Conservation (phyloP, 306 rosid species). For the Astragalus glycyphyllos region DNA sequence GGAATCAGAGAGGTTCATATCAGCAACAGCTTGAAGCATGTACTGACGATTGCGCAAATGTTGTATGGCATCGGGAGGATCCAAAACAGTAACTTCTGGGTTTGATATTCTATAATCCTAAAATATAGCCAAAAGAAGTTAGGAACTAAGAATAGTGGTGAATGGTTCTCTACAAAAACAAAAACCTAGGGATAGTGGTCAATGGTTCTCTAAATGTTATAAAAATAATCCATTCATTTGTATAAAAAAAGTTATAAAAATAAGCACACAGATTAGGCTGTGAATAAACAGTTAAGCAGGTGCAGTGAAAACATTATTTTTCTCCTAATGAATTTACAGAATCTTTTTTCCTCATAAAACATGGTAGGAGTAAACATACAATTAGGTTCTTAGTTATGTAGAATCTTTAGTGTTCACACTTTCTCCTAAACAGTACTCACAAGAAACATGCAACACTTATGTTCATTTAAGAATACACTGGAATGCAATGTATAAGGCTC, state of each 20-base stretch:
- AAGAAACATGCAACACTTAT: background rate
- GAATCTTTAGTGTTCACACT: conserved; percentile 24
- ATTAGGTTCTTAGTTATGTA: background rate
- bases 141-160: conserved; percentile 24
- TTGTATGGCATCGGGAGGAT: conserved; percentile 96
- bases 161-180: background rate
- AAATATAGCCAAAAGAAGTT: conserved; percentile 37
- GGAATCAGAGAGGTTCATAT: conserved; percentile 73
- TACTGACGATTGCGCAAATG: conserved; percentile 80
- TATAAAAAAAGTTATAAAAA: too few species aligned
- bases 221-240: too few species aligned
- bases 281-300: conserved; percentile 7
- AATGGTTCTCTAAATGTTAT: background rate
- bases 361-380: background rate
- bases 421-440: conserved; percentile 15
- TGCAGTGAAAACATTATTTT: conserved; percentile 27
- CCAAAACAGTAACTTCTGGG: conserved; percentile 92
- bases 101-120: conserved; percentile 84
- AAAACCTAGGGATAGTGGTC: background rate
- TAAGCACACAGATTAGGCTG: background rate
- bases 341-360: background rate
- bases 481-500: conserved; percentile 15
- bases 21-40: conserved; percentile 98
- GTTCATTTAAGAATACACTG: conserved; percentile 13
- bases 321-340: conserved; percentile 1